Evolutionary conservation across 139 green algal species (phyloP).

Genomic region (Chlamydomonas schloesseri): DNA sequence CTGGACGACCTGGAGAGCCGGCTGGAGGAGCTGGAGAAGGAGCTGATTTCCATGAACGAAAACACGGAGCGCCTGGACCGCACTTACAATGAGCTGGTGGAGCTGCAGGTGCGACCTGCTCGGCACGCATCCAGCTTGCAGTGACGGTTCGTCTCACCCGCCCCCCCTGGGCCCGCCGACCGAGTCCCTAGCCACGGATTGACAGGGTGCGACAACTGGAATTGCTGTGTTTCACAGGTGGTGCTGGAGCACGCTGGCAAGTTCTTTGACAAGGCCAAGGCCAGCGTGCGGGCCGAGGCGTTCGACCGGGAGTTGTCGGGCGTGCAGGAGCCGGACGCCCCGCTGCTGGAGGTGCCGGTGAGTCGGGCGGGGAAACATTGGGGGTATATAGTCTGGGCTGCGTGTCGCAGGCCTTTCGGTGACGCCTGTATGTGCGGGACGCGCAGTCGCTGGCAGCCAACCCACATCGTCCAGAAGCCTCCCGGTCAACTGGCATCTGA

Average conservation of each 20-base stretch:
- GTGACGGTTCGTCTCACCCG: too few relatives aligned
- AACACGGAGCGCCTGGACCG: constrained; percentile 91
- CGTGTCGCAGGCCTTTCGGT: too few relatives aligned
- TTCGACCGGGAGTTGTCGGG: constrained; percentile 21
- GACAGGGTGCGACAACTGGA: too few relatives aligned
- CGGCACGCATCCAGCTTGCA: background rate
- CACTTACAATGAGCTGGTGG: constrained; percentile 84
- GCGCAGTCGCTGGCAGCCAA: too few relatives aligned
- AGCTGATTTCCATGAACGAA: constrained; percentile 88
- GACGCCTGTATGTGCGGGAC: too few relatives aligned
- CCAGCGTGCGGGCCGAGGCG: background rate
- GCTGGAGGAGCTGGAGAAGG: constrained; percentile 91
- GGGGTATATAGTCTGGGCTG: too few relatives aligned
- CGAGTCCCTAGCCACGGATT: too few relatives aligned
- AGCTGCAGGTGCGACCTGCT: constrained; percentile 69
- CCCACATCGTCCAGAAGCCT: background rate
- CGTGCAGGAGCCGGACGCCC: constrained; percentile 24
- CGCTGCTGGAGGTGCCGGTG: constrained; percentile 38
- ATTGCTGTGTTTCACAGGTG: constrained; percentile 72
- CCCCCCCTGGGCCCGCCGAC: too few relatives aligned
- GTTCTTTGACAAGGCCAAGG: constrained; percentile 90
- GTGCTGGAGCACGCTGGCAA: constrained; percentile 91
- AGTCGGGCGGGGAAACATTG: too few relatives aligned
- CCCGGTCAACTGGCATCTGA: background rate
- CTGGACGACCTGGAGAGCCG: constrained; percentile 89